A percentile compares a stretch with the other conserved stretches of the same genome.
Evolutionary conservation across 169 alveolate species (phyloP).

Genomic region (Theileria annulata): DNA sequence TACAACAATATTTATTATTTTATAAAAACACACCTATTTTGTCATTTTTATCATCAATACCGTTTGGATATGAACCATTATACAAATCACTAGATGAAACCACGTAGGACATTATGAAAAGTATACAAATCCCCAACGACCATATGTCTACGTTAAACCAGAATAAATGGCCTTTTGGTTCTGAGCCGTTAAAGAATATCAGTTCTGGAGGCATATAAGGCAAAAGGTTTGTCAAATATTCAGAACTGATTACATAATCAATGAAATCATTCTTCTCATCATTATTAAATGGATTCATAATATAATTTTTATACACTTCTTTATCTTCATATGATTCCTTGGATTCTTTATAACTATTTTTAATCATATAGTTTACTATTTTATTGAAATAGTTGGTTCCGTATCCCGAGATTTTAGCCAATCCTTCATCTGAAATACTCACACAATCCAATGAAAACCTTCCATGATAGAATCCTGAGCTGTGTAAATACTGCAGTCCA

Average conservation of each 20-base stretch:
- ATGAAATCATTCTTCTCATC: constrained; percentile 10
- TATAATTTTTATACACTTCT: neutral
- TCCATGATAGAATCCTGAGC: constrained; percentile 56
- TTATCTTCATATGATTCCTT: neutral
- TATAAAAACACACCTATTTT: no score
- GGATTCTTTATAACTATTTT: neutral
- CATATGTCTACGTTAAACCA: constrained; percentile 50
- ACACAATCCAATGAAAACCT: constrained; percentile 33
- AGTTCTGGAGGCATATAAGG: constrained; percentile 41
- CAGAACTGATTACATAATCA: neutral
- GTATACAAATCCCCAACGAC: constrained; percentile 47
- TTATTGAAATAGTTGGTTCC: constrained; percentile 22
- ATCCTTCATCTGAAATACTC: constrained; percentile 28
- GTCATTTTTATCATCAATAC: no score
- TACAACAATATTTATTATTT: no score
- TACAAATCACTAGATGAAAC: neutral
- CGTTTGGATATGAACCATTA: neutral
- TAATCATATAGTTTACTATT: neutral
- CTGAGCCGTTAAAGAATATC: neutral
- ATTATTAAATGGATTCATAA: neutral
- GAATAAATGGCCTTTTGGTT: neutral
- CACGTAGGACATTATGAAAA: constrained; percentile 9
- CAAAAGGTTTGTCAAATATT: neutral
- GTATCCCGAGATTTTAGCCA: constrained; percentile 57
- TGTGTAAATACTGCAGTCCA: constrained; percentile 57